Conservation (phyloP, 768 basidiomycete genomes). For the Gymnopilus junonius region DNA sequence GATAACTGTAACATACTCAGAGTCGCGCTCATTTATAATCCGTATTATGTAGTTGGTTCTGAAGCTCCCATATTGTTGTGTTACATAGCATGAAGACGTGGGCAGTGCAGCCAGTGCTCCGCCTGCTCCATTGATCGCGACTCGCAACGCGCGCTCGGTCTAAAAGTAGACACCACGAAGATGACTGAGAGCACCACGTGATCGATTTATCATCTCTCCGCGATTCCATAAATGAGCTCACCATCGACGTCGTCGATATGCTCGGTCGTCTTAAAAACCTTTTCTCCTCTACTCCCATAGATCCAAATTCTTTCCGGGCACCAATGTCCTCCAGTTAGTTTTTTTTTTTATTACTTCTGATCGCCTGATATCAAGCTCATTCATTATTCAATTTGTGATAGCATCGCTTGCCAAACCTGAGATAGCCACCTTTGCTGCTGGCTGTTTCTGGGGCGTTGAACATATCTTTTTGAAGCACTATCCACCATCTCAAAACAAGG, state of each 20-base stretch:
- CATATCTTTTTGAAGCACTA: constrained; percentile 85
- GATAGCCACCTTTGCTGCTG: constrained; percentile 55
- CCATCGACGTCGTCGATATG: constrained; percentile 24
- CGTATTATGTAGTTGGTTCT: background rate
- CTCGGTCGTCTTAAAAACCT: constrained; percentile 30
- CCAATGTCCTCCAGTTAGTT: constrained; percentile 44
- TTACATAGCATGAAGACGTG: too few relatives aligned
- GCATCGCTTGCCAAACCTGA: constrained; percentile 27
- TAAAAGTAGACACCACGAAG: background rate
- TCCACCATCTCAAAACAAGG: constrained; percentile 71
- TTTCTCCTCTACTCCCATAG: constrained; percentile 30
- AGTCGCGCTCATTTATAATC: background rate
- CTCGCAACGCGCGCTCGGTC: background rate
- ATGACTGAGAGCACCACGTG: constrained; percentile 8
- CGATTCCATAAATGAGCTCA: background rate
- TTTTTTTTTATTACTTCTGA: background rate
- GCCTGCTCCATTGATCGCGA: background rate
- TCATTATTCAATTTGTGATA: background rate
- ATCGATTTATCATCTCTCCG: constrained; percentile 8
- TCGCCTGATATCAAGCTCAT: background rate
- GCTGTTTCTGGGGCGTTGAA: constrained; percentile 89
- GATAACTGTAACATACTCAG: background rate
- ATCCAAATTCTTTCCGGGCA: constrained; percentile 43
- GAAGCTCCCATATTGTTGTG: too few relatives aligned
- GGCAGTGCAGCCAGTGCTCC: background rate